These are phyloP conservation scores for Phytophthora quininea DNA, from an alignment of 352 stramenopile genomes.

Conservation along the genomic window DNA sequence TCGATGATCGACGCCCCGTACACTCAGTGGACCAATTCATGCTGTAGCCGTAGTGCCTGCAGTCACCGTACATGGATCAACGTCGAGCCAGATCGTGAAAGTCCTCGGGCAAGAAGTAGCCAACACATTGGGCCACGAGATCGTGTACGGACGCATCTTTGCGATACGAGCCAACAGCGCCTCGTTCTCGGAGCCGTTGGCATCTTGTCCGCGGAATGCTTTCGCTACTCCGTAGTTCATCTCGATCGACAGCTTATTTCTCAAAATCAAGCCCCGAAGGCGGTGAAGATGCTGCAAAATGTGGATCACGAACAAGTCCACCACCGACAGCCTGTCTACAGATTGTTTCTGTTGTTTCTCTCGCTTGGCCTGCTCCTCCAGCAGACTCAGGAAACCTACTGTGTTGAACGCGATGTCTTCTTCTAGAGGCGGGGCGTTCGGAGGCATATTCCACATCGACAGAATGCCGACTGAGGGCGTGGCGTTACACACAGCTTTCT, in stretches of 20 bases:
- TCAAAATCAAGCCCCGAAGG: conserved; percentile 3
- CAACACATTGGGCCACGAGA: conserved; percentile 18
- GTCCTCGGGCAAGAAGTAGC: conserved; percentile 17
- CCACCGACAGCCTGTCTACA: conserved; percentile 1
- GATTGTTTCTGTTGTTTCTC: neutral
- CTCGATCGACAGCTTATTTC: conserved; percentile 6
- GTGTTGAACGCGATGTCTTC: conserved; percentile 16
- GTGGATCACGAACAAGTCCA: neutral
- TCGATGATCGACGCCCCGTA: conserved; percentile 13
- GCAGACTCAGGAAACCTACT: neutral
- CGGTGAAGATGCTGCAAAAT: conserved; percentile 5
- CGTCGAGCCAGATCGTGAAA: neutral
- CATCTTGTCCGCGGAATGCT: neutral
- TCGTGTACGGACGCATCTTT: conserved; percentile 13
- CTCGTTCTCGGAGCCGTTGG: neutral
- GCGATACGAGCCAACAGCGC: conserved; percentile 10
- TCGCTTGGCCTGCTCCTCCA: conserved; percentile 2
- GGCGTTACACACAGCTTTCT: neutral
- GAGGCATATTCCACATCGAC: conserved; percentile 18
- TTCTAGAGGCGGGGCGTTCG: conserved; percentile 1
- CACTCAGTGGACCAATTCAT: conserved; percentile 5
- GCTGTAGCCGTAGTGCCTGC: neutral
- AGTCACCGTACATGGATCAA: neutral
- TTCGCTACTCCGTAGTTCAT: conserved; percentile 8
- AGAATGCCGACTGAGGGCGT: neutral